A percentile compares a stretch with the other conserved stretches of the same genome.
phyloP scores from a whole-genome alignment of 176 grass and related monocot species.

The Neostapfia colusana region DNA sequence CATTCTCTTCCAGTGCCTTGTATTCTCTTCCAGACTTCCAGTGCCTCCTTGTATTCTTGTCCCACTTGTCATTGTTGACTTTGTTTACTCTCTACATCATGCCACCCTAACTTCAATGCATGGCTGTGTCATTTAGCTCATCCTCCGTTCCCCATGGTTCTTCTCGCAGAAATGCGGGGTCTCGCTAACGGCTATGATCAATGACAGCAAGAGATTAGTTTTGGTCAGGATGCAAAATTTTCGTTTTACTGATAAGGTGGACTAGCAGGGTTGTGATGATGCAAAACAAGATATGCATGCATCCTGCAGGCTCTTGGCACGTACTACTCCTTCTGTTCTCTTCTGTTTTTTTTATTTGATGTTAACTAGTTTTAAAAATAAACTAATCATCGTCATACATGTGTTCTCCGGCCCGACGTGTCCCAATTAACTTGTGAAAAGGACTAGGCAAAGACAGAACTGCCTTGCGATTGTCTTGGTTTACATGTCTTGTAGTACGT shows the following conservation, averaged over 20 bases:
- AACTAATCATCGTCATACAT: no score
- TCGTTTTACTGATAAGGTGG: not conserved
- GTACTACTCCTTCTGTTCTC: no score
- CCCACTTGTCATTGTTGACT: not conserved
- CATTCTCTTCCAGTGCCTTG: no score
- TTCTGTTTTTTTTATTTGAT: no score
- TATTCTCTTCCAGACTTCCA: no score
- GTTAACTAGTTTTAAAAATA: no score
- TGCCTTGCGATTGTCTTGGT: not conserved
- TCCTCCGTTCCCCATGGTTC: no score
- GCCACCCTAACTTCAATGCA: not conserved
- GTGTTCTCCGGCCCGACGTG: not conserved
- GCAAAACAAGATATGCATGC: conserved; percentile 1
- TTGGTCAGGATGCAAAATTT: not conserved
- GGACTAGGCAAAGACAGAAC: not conserved
- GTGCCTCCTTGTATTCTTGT: not conserved
- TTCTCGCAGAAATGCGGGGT: not conserved
- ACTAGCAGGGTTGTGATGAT: not conserved
- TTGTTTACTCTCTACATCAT: conserved; percentile 19
- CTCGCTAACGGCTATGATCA: not conserved
- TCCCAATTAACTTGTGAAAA: not conserved
- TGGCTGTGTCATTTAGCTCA: no score
- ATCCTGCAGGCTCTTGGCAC: no score
- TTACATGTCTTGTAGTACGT: not conserved
- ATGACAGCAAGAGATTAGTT: not conserved